Evolutionary conservation across 2,329 filamentous ascomycete species (phyloP), one percentile per base, ranked within the genome.

Genomic region (Trichoderma koningii): DNA sequence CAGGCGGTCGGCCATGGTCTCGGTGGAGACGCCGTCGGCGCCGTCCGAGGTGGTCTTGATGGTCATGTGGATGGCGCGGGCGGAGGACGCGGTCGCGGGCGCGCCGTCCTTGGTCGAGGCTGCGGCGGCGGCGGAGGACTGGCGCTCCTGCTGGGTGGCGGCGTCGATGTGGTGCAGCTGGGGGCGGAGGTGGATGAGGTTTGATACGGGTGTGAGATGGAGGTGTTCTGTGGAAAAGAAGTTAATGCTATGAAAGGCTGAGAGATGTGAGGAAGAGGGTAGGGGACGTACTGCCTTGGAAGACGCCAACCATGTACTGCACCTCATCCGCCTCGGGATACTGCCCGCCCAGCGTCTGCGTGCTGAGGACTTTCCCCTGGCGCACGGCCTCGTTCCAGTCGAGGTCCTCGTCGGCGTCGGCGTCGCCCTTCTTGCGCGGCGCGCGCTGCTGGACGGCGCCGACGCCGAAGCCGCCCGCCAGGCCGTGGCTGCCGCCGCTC

Each of bases 151-250:
- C 71, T 97, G 92, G 53, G 89, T 83, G 52, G 87, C 79, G 3
- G 95, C 94, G 77, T 98, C 95, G 70, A 98, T 83, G 78, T 98
- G 93, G 77, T 97, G 92, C 67, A 96, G 90, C 73, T 97, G 92
- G 0, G 95, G 93, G 4, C 93, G 90, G 73, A 99, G 87, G 74
- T 96, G 92, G 48, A 96, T 90, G 51, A 97, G 86, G 2, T 91
- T 89, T 47, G 89, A 87, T 52, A 96, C 86, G 26, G 90, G 91
- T 0, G 92, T 96, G 45, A 98, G 86, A 78, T 97, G 92, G 10
- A 97, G 81, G 73, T 96, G 88, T 71, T 91, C 91, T 93, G 69
- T 3, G 15, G 9, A 2, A 30, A 23, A 30, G 17, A 12, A 59
- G 47, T 55, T 30, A 65, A 17, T 14, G 0, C 19, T 15, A 30